Evolutionary conservation across 2,329 filamentous ascomycete species (phyloP).

Genomic region (Aspergillus chevalieri): DNA sequence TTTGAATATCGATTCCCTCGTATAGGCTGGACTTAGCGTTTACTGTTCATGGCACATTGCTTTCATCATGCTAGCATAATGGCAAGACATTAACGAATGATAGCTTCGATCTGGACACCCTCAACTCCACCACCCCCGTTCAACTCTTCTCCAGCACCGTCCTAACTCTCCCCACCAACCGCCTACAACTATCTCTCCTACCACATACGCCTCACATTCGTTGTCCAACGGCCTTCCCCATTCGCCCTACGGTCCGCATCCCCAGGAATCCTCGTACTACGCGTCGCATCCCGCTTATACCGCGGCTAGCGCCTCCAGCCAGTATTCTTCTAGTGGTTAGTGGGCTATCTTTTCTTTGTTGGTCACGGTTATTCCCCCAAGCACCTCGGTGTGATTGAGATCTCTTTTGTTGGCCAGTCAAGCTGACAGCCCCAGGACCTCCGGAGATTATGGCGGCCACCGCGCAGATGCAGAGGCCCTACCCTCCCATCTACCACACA

Average conservation of each 20-base stretch:
- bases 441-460: constrained; percentile 61
- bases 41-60: too few species aligned
- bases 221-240: constrained; percentile 42
- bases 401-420: not conserved
- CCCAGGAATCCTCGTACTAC: constrained; percentile 62
- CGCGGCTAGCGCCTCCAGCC: constrained; percentile 71
- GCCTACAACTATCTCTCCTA: constrained; percentile 31
- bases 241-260: constrained; percentile 60
- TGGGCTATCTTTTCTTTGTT: constrained; percentile 13
- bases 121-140: constrained; percentile 25
- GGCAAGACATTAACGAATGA: not conserved
- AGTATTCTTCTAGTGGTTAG: constrained; percentile 83
- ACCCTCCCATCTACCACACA: constrained; percentile 91
- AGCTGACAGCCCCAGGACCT: constrained; percentile 55
- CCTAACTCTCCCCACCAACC: constrained; percentile 60
- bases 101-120: constrained; percentile 28
- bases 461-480: constrained; percentile 62
- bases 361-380: not conserved
- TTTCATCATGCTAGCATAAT: too few species aligned
- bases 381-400: not conserved
- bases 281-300: constrained; percentile 82
- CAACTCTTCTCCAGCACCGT: constrained; percentile 20
- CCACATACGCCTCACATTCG: constrained; percentile 26
- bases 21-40: too few species aligned
- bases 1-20: too few species aligned